Evolutionary conservation across 345 rosid species (phyloP), one percentile per base, ranked within the genome.

Genomic region (Limnanthes douglasii): DNA sequence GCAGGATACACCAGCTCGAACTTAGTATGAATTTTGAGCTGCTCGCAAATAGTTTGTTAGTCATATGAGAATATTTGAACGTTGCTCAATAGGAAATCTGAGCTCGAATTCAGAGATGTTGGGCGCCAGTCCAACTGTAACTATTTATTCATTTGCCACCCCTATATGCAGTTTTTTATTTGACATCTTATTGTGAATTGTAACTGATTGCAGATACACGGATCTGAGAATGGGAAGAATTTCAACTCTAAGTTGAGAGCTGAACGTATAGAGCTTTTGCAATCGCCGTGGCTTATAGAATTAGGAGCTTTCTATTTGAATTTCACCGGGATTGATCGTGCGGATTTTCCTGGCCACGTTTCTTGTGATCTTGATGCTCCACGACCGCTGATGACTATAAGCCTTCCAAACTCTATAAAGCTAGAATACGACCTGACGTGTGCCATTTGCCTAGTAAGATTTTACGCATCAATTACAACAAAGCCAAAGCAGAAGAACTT

Each of bases 231-330:
- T 53, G 95, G 98, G 37, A 73, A 62, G 57, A 72, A 74, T 13
- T 84, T 90, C 54, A 84, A 66, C 43, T 62, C 72, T 57, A 83
- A 77, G 69, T 31, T 90, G 92, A 65, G 76, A 50, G 78, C 84
- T 0, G 86, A 77, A 37, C 94, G 83, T 31, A 62, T 70, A 18
- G 95, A 90, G 69, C 76, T 84, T 14, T 53, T 90, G 66, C 98
- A 79, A 21, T 88, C 84, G 6, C 98, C 98, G 36, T 90, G 95
- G 98, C 63, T 90, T 18, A 65, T 88, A 41, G 98, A 90, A 53
- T 52, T 90, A 51, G 98, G 95, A 47, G 98, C 86, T 16, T 77
- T 90, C 50, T 74, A 48, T 52, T 61, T 90, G 54, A 83, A 90
- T 57, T 70, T 65, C 19, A 30, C 53, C 43, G 79, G 68, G 5